Evolutionary conservation across 306 rosid species (phyloP).

Genomic region (Vicia faba): DNA sequence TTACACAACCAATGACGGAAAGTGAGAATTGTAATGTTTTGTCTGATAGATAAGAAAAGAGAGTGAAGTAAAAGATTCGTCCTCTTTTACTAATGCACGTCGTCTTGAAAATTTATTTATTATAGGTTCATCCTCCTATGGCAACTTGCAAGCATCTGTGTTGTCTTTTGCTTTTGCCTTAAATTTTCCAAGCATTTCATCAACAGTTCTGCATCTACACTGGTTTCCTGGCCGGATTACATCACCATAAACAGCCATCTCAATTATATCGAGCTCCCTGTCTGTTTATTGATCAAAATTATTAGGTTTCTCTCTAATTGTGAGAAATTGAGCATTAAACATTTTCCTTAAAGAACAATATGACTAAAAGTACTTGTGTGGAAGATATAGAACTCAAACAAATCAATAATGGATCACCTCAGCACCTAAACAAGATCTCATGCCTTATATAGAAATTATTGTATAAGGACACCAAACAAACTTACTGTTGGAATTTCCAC

Average conservation of each 20-base stretch:
- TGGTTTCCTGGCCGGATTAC: slow-evolving; percentile 87
- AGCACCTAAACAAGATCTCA: slow-evolving; percentile 10
- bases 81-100: slow-evolving; percentile 5
- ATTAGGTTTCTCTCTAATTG: background rate
- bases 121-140: slow-evolving; percentile 45
- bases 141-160: slow-evolving; percentile 72
- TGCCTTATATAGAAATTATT: slow-evolving; percentile 4
- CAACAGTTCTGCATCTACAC: slow-evolving; percentile 85
- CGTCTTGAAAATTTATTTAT: slow-evolving; percentile 10
- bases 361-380: background rate
- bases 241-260: slow-evolving; percentile 98
- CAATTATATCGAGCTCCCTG: slow-evolving; percentile 88
- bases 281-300: slow-evolving; percentile 52
- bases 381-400: slow-evolving; percentile 15
- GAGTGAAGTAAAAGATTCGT: too few relatives aligned
- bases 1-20: background rate
- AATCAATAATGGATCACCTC: slow-evolving; percentile 11
- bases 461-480: background rate
- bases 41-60: background rate
- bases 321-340: slow-evolving; percentile 5
- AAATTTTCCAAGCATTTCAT: slow-evolving; percentile 85
- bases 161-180: slow-evolving; percentile 70
- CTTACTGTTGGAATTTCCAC: too few relatives aligned
- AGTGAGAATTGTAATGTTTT: slow-evolving; percentile 2
- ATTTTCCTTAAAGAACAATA: background rate